Base-by-base conservation (phyloP, 768 basidiomycete species). In the Serendipita sp. region DNA sequence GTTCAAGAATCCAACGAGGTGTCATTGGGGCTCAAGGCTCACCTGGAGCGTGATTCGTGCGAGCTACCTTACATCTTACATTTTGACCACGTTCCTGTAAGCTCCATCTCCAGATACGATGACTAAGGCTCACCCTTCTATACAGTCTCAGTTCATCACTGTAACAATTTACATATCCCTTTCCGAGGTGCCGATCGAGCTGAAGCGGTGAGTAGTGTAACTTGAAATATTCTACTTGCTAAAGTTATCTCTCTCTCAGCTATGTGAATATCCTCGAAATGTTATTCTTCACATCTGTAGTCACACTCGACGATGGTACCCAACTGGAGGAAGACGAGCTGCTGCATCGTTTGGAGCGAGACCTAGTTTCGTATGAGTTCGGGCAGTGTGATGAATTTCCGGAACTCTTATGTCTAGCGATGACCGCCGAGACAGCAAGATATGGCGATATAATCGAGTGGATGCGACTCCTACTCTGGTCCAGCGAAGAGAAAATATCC, bases 81-180 rank as follows among this genome's bases (percentile, higher is more conserved):
- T 70, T 99, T 91, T 71, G 89, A 96, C 70, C 90, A 94, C 73
- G 92, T 95, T 56, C 82, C 92, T 78, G 93, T 89, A 54, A 45
- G 73, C 74, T 34, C 37, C 64, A 62, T 64, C 46, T 41, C 54
- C n/a, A n/a, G 38, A 41, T 1, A 41, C 5, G 41, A 41, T 41
- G 51, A 60, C 16, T 32, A 32, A n/a, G 13, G 13, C 28, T 54
- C 16, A 54, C 56, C 16, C 34, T 11, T 44, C 10, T 1, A 28
- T 53, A 13, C 68, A 96, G 89, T 98, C 95, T 3, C 92, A 95
- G 70, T 98, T 99, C 73, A 84, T 97, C 65, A 82, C 84, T 15
- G 76, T 98, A 34, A 81, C 87, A 68, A 87, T 84, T 5, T 81
- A 86, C 66, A 84, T 96, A 70, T 92, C 93, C 5, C 75, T 95